Evolutionary conservation across 306 rosid genomes (phyloP).

Genomic region (Lathyrus aphaca): DNA sequence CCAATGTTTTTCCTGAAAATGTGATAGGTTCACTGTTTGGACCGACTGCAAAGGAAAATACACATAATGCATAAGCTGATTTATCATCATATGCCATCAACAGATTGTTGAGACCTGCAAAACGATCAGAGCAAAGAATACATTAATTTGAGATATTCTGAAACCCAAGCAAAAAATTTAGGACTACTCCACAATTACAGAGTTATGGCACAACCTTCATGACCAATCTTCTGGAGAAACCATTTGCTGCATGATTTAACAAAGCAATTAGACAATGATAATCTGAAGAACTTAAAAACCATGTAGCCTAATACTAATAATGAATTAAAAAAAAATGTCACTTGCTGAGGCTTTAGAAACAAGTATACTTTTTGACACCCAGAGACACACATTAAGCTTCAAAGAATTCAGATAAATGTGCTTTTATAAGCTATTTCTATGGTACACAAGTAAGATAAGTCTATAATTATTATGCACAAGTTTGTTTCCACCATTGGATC

Average conservation of each 20-base stretch:
- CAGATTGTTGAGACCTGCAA: conserved; percentile 88
- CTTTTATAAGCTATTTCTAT: neutral
- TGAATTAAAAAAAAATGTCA: conserved; percentile 15
- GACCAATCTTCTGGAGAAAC: conserved; percentile 99
- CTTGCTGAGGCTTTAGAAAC: conserved; percentile 16
- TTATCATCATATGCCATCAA: conserved; percentile 91
- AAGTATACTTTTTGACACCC: neutral
- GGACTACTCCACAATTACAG: conserved; percentile 10
- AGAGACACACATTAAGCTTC: neutral
- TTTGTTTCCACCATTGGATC: too few relatives aligned
- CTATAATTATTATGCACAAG: too few relatives aligned
- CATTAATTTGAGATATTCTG: conserved; percentile 23
- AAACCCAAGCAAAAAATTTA: conserved; percentile 20
- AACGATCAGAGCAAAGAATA: conserved; percentile 33
- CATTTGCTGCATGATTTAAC: conserved; percentile 78
- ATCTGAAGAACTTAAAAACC: conserved; percentile 20
- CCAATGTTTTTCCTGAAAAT: conserved; percentile 86
- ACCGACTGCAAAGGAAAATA: conserved; percentile 75
- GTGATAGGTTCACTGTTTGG: conserved; percentile 74
- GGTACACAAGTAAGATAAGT: too few relatives aligned
- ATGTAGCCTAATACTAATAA: neutral
- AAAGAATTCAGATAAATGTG: neutral
- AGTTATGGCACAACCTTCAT: conserved; percentile 62
- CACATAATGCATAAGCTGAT: conserved; percentile 88
- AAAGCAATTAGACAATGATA: conserved; percentile 40